Percentiles rank a stretch among this genome's conserved stretches.
These are phyloP conservation scores for Cryptosporidium baileyi DNA, from an alignment of 169 alveolate genomes.

Conservation along the genomic window DNA sequence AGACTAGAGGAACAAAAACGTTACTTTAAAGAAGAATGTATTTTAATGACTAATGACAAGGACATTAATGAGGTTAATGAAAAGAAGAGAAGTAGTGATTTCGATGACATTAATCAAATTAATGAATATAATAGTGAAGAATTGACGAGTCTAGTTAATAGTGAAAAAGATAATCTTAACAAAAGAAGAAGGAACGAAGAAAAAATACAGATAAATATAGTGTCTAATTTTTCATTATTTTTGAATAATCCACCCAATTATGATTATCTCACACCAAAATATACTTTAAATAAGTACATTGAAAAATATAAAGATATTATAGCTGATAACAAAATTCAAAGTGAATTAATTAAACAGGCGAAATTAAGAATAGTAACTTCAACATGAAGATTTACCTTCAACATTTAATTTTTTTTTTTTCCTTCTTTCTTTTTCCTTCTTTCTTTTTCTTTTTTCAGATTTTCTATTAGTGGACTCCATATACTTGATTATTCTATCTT, in stretches of 20 bases:
- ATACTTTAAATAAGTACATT: conserved; percentile 11
- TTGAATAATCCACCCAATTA: conserved; percentile 19
- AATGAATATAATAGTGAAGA: background rate
- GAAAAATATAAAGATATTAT: conserved; percentile 38
- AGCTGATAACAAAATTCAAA: background rate
- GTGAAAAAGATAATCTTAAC: background rate
- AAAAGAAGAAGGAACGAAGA: background rate
- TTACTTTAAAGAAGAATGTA: conserved; percentile 50
- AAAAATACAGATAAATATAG: background rate
- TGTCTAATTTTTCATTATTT: conserved; percentile 10
- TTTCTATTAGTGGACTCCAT: conserved; percentile 26
- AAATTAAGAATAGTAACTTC: conserved; percentile 51
- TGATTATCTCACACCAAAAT: conserved; percentile 28
- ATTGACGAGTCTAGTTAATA: background rate
- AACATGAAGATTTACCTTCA: too few species aligned
- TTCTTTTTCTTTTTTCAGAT: conserved; percentile 42
- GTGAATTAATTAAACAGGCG: conserved; percentile 46
- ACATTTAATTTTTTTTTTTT: background rate
- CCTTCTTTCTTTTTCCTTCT: background rate
- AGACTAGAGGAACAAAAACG: conserved; percentile 43
- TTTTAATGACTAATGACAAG: background rate
- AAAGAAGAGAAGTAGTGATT: conserved; percentile 2
- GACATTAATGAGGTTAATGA: background rate
- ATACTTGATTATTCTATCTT: conserved; percentile 1
- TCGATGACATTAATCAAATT: conserved; percentile 14